Base-by-base conservation (phyloP, 495 filamentous ascomycete species). In the Oleoguttula mirabilis region DNA sequence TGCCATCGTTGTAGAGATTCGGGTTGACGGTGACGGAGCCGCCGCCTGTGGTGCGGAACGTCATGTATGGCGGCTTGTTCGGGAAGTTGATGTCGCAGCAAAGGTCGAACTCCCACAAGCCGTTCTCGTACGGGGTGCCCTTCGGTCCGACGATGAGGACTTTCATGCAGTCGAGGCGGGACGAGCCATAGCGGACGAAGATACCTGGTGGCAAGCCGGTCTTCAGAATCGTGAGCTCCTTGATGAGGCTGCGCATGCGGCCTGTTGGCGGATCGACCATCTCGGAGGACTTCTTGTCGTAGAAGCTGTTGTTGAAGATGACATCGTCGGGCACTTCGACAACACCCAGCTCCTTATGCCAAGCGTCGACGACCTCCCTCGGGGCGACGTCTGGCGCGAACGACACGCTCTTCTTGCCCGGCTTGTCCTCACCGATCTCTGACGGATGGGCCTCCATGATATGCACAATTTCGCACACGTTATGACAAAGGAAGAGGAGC, bases 1-100 rank as follows among this genome's bases (percentile, higher is more conserved):
- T 75, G 11, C 76, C 73, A 49, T 78, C 66, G 48, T 77, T 72
- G 48, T 77, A 77, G 3, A 80, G 52, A 48, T 80, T 80, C 1
- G 76, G 76, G 51, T 80, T 80, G 25, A 78, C 62, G 11, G 53
- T 32, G 0, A 57, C 56, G 0, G 2, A 50, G 0, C 71, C 70
- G 5, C 57, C 50, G 7, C 66, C 68, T 0, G 75, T 71, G 3
- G 69, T 70, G 24, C 57, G 61, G 52, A 76, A 75, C 5, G 46
- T 34, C 54, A 76, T 62, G 36, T 59, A 48, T 0, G 76, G 76
- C 12, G 75, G 67, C 0, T 30, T 41, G 2, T 49, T 44, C 0
- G 76, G 76, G 35, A 72, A 80, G 14, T 68, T 45, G 1, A 31
- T 6, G 12, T 43, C 48, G 38, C 67, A 71, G 34, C 63, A 65